Evolutionary conservation across 2,329 filamentous ascomycete species (phyloP).

Genomic region (Anthostomella pinea): DNA sequence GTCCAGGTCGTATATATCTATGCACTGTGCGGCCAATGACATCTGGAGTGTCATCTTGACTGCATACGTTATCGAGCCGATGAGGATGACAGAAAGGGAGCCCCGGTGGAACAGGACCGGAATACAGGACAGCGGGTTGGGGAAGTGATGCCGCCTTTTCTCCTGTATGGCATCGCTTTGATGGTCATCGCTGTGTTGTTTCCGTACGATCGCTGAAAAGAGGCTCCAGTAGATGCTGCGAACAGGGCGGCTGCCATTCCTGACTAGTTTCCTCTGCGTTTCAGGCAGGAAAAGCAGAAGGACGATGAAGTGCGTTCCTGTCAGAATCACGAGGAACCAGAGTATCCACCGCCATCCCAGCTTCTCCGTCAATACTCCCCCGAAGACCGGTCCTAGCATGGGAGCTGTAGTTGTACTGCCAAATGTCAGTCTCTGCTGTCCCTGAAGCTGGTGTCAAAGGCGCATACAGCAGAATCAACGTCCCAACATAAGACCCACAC

Average conservation of each 20-base stretch:
- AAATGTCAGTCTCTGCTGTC: too few species aligned
- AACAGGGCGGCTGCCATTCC: slow-evolving; percentile 6
- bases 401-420: slow-evolving; percentile 4
- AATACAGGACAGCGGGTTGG: slow-evolving; percentile 16
- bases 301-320: slow-evolving; percentile 4
- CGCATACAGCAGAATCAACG: too few species aligned
- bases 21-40: slow-evolving; percentile 6
- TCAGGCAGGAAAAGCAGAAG: slow-evolving; percentile 10
- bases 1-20: slow-evolving; percentile 15
- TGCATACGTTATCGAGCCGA: slow-evolving; percentile 13
- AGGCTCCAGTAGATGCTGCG: slow-evolving; percentile 1
- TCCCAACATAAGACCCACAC: slow-evolving; percentile 68
- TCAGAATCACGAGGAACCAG: slow-evolving; percentile 12
- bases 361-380: slow-evolving; percentile 5
- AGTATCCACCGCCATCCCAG: slow-evolving; percentile 11
- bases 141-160: slow-evolving; percentile 1
- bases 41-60: slow-evolving; percentile 13
- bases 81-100: slow-evolving; percentile 8
- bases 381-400: slow-evolving; percentile 10
- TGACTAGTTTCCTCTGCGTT: slow-evolving; percentile 8
- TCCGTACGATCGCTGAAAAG: background rate
- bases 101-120: slow-evolving; percentile 5
- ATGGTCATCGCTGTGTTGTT: background rate
- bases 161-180: background rate
- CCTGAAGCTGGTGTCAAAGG: too few species aligned